Base-by-base conservation (phyloP, 805 yeast genomes). In the Lachancea kluyveri region DNA sequence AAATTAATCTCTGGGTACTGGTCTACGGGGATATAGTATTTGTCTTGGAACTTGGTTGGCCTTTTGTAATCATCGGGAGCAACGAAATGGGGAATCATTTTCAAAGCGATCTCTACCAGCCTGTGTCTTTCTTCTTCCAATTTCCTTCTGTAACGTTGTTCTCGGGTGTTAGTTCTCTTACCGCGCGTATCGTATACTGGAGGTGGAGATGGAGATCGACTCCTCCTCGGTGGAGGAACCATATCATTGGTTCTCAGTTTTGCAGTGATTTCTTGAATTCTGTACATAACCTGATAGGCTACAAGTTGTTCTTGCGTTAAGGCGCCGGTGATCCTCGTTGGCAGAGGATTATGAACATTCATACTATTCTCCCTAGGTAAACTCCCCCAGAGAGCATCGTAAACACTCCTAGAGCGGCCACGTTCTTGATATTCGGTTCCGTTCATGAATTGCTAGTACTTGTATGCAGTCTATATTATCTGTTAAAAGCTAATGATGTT, bases 1-100 rank as follows among this genome's bases (percentile, higher is more conserved):
- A 90, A 90, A 59, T 92, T 92, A 45, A 92, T 79, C 30, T 81
- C 90, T 0, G 97, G 96, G 60, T 86, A 79, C 38, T 85, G 90
- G 23, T 77, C 71, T 3, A 75, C 83, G 1, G 97, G 97, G 9
- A 92, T 72, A 53, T 74, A 88, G 30, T 85, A 68, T 60, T 88
- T 92, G 46, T 88, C 95, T 27, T 70, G 68, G 5, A 86, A 77
- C 45, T 74, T 78, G 6, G 81, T 78, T 21, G 83, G 83, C 37
- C 77, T 66, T 41, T 68, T 63, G 57, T 84, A 90, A 52, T 80
- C 88, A 16, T 64, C 64, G 0, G 98, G 98, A 1, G 96, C 84
- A 18, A 65, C 69, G 54, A 73, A 92, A 45, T 75, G 71, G 3
- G 95, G 94, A 15, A 92, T 74, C 22, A 71, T 60, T 37, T 75